These are phyloP conservation scores for Vitis vinifera DNA, from an alignment of 164 flowering plant species.

Conservation along the genomic window DNA sequence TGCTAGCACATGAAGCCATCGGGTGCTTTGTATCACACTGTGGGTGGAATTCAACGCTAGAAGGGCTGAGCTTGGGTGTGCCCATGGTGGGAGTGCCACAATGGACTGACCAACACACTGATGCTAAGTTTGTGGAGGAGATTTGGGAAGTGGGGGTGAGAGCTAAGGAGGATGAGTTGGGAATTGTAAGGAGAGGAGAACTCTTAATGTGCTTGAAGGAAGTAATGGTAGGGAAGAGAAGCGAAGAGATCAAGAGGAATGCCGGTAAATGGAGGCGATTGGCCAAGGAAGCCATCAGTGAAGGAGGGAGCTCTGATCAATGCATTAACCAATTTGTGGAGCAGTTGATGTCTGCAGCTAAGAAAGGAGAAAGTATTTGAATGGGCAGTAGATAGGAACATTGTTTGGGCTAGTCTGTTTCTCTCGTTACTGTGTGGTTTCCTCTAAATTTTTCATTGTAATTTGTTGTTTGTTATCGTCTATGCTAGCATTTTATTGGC, in stretches of 20 bases:
- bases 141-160: slow-evolving; percentile 46
- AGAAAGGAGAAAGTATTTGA: background rate
- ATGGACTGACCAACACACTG: slow-evolving; percentile 46
- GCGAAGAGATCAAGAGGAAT: slow-evolving; percentile 29
- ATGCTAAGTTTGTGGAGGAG: slow-evolving; percentile 44
- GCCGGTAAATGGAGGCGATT: slow-evolving; percentile 30
- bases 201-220: slow-evolving; percentile 28
- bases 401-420: too few species aligned
- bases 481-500: too few species aligned
- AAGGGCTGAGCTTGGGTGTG: slow-evolving; percentile 48
- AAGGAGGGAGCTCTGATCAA: slow-evolving; percentile 48
- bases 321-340: slow-evolving; percentile 30
- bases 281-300: slow-evolving; percentile 32
- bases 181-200: slow-evolving; percentile 42
- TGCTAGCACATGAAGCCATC: slow-evolving; percentile 31
- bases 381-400: too few species aligned
- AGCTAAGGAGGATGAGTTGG: slow-evolving; percentile 37
- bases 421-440: too few species aligned
- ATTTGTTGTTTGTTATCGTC: too few species aligned
- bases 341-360: background rate
- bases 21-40: slow-evolving; percentile 52
- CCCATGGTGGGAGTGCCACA: slow-evolving; percentile 53
- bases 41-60: slow-evolving; percentile 54
- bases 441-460: too few species aligned
- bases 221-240: slow-evolving; percentile 39